A percentile compares a stretch with the other conserved stretches of the same genome.
Evolutionary conservation across 169 alveolate genomes (phyloP).

Genomic region (Plasmodium gonderi): DNA sequence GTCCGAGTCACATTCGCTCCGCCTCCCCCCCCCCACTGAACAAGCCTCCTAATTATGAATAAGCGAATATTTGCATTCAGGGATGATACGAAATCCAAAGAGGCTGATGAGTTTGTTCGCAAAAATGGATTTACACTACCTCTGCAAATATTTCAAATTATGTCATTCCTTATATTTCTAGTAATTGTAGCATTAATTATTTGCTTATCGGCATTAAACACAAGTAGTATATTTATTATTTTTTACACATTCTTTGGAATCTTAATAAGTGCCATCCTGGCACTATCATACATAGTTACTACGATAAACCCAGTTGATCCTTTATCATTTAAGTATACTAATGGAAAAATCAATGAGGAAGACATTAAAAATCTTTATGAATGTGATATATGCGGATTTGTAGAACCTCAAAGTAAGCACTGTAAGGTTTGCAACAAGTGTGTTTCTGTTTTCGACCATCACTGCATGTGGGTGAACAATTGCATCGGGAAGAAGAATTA

Average conservation of each 20-base stretch:
- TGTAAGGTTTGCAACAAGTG: conserved; percentile 92
- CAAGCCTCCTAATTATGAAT: conserved; percentile 29
- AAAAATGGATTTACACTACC: conserved; percentile 82
- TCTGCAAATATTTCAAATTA: conserved; percentile 79
- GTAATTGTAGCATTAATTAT: conserved; percentile 65
- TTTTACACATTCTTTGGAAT: conserved; percentile 55
- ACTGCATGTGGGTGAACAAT: conserved; percentile 92
- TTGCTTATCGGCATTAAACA: conserved; percentile 58
- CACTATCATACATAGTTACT: conserved; percentile 77
- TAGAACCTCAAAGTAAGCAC: conserved; percentile 85
- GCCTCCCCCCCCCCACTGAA: neutral
- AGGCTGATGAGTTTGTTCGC: conserved; percentile 76
- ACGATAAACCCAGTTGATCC: conserved; percentile 84
- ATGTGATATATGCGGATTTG: conserved; percentile 81
- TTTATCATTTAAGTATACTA: conserved; percentile 75
- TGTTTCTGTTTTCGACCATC: conserved; percentile 91
- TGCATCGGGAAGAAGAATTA: conserved; percentile 91
- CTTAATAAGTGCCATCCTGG: conserved; percentile 30
- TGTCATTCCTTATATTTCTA: conserved; percentile 68
- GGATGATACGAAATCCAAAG: conserved; percentile 70
- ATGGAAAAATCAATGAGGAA: conserved; percentile 33
- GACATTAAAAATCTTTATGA: conserved; percentile 32
- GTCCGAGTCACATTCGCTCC: too few species aligned
- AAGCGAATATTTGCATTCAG: conserved; percentile 41
- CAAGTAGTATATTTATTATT: conserved; percentile 18